Conservation (phyloP, 164 flowering plant genomes). For the Chimonanthus praecox region DNA sequence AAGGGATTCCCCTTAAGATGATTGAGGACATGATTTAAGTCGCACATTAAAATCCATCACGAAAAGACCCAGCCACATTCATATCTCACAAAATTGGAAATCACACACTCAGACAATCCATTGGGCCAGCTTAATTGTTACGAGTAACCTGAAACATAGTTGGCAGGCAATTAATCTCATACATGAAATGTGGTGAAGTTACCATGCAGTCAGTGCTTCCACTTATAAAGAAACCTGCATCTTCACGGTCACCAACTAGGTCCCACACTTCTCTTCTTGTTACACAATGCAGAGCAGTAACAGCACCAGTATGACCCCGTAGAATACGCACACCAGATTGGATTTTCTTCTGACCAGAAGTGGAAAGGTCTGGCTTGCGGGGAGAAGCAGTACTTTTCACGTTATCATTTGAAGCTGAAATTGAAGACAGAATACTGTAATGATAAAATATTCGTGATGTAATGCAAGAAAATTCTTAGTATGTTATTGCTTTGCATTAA, state of each 20-base stretch:
- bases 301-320: conserved; percentile 89
- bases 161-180: no score
- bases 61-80: no score
- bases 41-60: no score
- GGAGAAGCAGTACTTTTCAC: conserved; percentile 35
- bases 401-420: conserved; percentile 52
- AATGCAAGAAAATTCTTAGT: neutral
- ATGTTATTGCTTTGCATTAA: neutral
- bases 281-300: conserved; percentile 94
- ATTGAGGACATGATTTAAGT: no score
- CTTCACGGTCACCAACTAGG: conserved; percentile 98
- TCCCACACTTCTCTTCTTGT: conserved; percentile 99
- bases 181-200: conserved; percentile 9
- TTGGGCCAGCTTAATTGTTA: no score
- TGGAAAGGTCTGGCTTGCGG: conserved; percentile 50
- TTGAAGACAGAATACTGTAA: conserved; percentile 7
- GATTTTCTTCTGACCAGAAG: conserved; percentile 61
- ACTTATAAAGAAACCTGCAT: conserved; percentile 96
- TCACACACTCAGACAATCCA: no score
- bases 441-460: neutral
- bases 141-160: no score
- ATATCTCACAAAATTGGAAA: no score
- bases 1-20: no score
- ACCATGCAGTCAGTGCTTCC: conserved; percentile 96
- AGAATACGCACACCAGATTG: conserved; percentile 71